Percentiles rank a stretch among this genome's conserved stretches.
Conservation (phyloP, 1,284 basidiomycete genomes). For the Irpex lacteus region DNA sequence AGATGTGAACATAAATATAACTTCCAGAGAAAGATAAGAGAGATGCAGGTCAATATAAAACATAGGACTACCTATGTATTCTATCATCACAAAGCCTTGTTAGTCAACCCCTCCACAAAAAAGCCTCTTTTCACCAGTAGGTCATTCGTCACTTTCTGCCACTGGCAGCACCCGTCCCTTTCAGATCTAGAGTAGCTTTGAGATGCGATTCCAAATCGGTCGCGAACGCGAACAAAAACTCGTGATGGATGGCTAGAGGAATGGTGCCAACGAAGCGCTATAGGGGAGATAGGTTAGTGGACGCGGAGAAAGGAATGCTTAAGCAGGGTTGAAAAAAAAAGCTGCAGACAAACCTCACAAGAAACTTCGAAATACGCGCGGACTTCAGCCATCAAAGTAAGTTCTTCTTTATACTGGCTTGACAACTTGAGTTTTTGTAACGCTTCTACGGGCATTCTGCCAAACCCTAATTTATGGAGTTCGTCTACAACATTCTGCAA, state of each 20-base stretch:
- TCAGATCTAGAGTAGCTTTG: conserved; percentile 37
- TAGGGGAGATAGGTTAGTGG: neutral
- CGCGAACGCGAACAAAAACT: conserved; percentile 39
- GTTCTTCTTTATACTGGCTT: conserved; percentile 43
- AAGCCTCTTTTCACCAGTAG: conserved; percentile 26
- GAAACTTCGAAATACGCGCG: conserved; percentile 50
- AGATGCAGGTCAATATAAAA: too few relatives aligned
- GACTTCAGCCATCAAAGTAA: conserved; percentile 49
- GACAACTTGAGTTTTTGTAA: conserved; percentile 36
- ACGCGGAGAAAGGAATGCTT: neutral
- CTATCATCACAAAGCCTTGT: too few relatives aligned
- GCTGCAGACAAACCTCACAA: conserved; percentile 38
- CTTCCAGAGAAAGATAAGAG: too few relatives aligned
- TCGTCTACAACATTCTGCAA: conserved; percentile 25
- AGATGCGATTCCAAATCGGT: conserved; percentile 34
- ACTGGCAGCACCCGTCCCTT: conserved; percentile 34
- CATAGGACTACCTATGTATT: too few relatives aligned
- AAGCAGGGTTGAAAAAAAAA: neutral
- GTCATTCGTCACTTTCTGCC: conserved; percentile 32
- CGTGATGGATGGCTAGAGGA: conserved; percentile 43
- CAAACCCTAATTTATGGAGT: conserved; percentile 34
- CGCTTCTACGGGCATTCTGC: conserved; percentile 31
- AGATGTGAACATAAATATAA: too few relatives aligned
- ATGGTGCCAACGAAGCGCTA: conserved; percentile 49
- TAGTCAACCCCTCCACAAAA: conserved; percentile 9